Evolutionary conservation across 228 moss, liverwort and hornwort species (phyloP).

Genomic region (Sphagnum fallax): DNA sequence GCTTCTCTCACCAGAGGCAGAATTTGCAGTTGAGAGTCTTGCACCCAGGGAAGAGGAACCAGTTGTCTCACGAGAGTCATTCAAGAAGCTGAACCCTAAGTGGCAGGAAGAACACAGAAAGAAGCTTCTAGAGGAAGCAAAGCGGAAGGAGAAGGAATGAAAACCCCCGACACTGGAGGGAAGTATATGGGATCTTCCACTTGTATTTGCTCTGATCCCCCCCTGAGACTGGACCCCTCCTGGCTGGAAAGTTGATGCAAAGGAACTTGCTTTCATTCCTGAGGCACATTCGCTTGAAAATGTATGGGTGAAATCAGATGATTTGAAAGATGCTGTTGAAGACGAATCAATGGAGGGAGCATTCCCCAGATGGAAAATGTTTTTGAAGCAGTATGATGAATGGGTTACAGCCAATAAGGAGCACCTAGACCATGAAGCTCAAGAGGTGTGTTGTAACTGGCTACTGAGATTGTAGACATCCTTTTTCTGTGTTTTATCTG

Average conservation of each 20-base stretch:
- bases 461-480: too few species aligned
- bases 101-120: conserved; percentile 35
- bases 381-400: conserved; percentile 81
- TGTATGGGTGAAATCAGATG: conserved; percentile 26
- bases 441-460: conserved; percentile 40
- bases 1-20: conserved; percentile 78
- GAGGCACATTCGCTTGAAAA: conserved; percentile 54
- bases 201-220: conserved; percentile 64
- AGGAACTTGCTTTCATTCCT: conserved; percentile 89
- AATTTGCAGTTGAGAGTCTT: conserved; percentile 94
- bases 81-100: conserved; percentile 73
- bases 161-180: conserved; percentile 40
- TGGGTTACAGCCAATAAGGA: conserved; percentile 89
- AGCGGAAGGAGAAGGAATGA: conserved; percentile 47
- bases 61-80: conserved; percentile 65
- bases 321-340: conserved; percentile 38
- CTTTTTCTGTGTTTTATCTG: too few species aligned
- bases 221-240: conserved; percentile 98
- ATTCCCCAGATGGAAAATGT: conserved; percentile 72
- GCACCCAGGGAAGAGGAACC: conserved; percentile 70
- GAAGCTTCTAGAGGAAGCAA: conserved; percentile 50
- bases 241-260: conserved; percentile 89
- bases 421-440: conserved; percentile 62
- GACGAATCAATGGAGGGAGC: conserved; percentile 36
- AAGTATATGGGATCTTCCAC: conserved; percentile 58